A percentile compares a stretch with the other conserved stretches of the same genome.
phyloP scores from a whole-genome alignment of 2,329 filamentous ascomycete genomes.

The Tympanopsis confertula region DNA sequence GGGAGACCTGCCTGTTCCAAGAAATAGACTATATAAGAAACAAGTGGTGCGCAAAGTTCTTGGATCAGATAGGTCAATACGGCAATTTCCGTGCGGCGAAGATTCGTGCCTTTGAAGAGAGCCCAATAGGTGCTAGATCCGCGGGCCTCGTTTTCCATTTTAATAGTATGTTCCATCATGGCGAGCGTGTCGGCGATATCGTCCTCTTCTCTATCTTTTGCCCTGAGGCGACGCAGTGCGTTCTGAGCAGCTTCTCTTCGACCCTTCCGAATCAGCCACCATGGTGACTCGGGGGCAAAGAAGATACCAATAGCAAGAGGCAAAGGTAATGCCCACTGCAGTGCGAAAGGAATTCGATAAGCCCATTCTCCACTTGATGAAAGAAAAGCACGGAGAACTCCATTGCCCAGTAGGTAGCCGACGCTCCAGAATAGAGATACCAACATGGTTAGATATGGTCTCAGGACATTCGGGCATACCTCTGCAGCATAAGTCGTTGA shows the following conservation, averaged over 20 bases:
- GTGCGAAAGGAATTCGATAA: background rate
- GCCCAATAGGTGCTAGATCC: conserved; percentile 10
- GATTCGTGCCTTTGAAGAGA: conserved; percentile 16
- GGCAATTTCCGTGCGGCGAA: conserved; percentile 6
- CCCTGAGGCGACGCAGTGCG: background rate
- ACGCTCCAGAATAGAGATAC: background rate
- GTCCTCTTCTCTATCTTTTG: background rate
- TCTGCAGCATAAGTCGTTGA: background rate
- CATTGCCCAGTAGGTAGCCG: background rate
- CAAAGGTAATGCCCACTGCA: background rate
- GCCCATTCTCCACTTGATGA: background rate
- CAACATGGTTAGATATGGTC: background rate
- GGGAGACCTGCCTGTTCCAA: conserved; percentile 10
- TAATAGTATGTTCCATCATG: conserved; percentile 5
- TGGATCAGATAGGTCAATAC: conserved; percentile 3
- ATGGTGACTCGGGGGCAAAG: background rate
- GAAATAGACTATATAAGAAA: conserved; percentile 8
- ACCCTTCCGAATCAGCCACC: background rate
- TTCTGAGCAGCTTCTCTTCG: background rate
- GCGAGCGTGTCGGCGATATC: conserved; percentile 2
- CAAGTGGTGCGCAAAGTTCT: conserved; percentile 5
- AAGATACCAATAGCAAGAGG: background rate
- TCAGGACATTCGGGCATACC: background rate
- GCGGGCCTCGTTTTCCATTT: conserved; percentile 10
- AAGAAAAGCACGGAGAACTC: background rate